phyloP scores from a whole-genome alignment of 2,329 filamentous ascomycete species.

The Neophaeococcomyces mojaviensis region DNA sequence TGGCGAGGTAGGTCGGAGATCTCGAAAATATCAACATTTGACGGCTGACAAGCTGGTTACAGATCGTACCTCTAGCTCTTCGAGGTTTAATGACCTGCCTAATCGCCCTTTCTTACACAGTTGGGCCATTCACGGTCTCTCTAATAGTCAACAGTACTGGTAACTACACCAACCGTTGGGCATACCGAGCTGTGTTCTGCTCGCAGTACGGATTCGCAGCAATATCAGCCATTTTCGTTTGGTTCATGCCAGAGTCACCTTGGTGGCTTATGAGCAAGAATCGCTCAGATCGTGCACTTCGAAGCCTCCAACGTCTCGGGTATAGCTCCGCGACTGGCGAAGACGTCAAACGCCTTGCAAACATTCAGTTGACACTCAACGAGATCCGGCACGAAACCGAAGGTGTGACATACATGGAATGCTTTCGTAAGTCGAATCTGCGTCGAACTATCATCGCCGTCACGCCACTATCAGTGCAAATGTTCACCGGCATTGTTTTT shows the following conservation, averaged over 20 bases:
- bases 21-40: too few species aligned
- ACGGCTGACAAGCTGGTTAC: too few species aligned
- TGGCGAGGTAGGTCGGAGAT: too few species aligned
- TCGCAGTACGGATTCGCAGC: slow-evolving; percentile 38
- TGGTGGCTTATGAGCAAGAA: slow-evolving; percentile 33
- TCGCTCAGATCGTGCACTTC: too few species aligned
- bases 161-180: slow-evolving; percentile 33
- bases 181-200: slow-evolving; percentile 36
- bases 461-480: too few species aligned
- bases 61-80: slow-evolving; percentile 34
- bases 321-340: not conserved
- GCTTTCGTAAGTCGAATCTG: slow-evolving; percentile 33
- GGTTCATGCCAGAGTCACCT: slow-evolving; percentile 27
- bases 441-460: slow-evolving; percentile 36
- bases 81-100: slow-evolving; percentile 42
- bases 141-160: slow-evolving; percentile 34
- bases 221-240: slow-evolving; percentile 25
- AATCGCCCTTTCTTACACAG: slow-evolving; percentile 34
- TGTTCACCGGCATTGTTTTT: slow-evolving; percentile 28
- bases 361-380: slow-evolving; percentile 25
- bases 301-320: slow-evolving; percentile 23
- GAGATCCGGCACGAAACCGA: slow-evolving; percentile 25
- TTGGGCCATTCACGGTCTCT: slow-evolving; percentile 35
- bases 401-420: slow-evolving; percentile 34
- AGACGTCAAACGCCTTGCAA: slow-evolving; percentile 26